Evolutionary conservation across 2,329 filamentous ascomycete species (phyloP), one percentile per base, ranked within the genome.

Genomic region (Xylaria sp.): DNA sequence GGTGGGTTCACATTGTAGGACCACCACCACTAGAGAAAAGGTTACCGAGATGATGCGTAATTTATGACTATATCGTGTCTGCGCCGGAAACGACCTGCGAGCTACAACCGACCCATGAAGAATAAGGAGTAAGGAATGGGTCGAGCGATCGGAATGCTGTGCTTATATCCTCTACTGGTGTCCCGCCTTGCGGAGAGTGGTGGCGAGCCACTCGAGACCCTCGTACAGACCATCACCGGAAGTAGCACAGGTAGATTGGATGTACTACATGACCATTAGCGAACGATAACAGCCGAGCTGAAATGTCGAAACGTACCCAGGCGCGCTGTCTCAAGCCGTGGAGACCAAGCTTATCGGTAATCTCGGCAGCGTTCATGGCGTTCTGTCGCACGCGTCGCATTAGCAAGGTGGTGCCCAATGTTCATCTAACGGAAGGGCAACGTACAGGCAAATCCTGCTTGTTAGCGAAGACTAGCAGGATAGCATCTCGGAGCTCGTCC

Each of bases 151-250:
- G 68, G 71, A 73, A 77, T 62, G 67, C 71, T 72, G 70, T 70
- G 66, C 65, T 67, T 69, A 69, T 58, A 67, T 69, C 72, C 73
- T 83, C 81, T 87, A 88, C 80, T 86, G 81, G 75, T 85, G 83
- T 74, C 84, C 85, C 74, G 85, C 82, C 86, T 93, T 93, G 80
- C 89, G 87, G 80, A 95, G 88, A 75, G 90, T 90, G 79, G 87
- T 89, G 79, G 90, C 90, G 76, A 93, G 88, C 90, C 91, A 94
- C 84, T 94, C 93, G 75, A 98, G 92, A 89, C 94, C 94, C 84
- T 98, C 94, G 82, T 98, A 98, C 75, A 98, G 91, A 92, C 94
- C 94, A 81, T 98, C 95, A 87, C 94, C 94, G 71, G 93, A 97
- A 72, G 95, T 98, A 80, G 94, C 94, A 85, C 94, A 98, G 78